phyloP scores from a whole-genome alignment of 768 basidiomycete species.

The Amanita rimosa region DNA sequence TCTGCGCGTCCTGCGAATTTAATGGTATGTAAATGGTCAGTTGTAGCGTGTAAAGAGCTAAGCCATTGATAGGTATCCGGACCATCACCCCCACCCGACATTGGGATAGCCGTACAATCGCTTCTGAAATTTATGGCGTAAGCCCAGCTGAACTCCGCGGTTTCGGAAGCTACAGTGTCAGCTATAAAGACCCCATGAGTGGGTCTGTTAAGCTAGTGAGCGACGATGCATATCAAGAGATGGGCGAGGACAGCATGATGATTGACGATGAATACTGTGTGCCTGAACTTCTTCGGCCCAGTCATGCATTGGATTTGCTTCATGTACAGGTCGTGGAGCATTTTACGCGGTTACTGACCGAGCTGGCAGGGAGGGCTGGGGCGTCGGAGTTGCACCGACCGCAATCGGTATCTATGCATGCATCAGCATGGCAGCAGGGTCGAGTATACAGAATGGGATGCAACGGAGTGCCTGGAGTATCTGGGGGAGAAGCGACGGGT shows the following conservation, averaged over 20 bases:
- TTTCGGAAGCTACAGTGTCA: slow-evolving; percentile 30
- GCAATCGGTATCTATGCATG: slow-evolving; percentile 40
- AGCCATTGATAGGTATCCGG: slow-evolving; percentile 16
- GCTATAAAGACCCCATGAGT: slow-evolving; percentile 21
- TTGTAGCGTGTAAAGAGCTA: neutral
- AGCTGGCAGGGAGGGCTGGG: slow-evolving; percentile 44
- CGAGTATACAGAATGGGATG: slow-evolving; percentile 41
- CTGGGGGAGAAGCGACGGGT: slow-evolving; percentile 29
- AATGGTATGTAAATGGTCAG: neutral
- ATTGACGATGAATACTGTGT: slow-evolving; percentile 41
- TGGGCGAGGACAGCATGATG: slow-evolving; percentile 42
- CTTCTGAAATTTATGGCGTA: slow-evolving; percentile 30
- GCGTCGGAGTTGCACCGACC: slow-evolving; percentile 29
- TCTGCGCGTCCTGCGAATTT: slow-evolving; percentile 32
- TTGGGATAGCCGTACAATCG: slow-evolving; percentile 45
- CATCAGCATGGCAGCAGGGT: slow-evolving; percentile 33
- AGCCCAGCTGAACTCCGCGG: slow-evolving; percentile 18
- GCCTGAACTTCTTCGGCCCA: slow-evolving; percentile 27
- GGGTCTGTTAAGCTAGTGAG: slow-evolving; percentile 6
- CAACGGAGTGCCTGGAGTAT: slow-evolving; percentile 46
- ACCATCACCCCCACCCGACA: slow-evolving; percentile 25
- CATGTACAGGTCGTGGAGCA: slow-evolving; percentile 62
- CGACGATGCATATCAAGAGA: slow-evolving; percentile 8
- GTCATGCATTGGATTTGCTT: slow-evolving; percentile 52
- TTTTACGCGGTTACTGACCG: slow-evolving; percentile 49